phyloP scores from a whole-genome alignment of 306 rosid genomes.

The Malus sylvestris region DNA sequence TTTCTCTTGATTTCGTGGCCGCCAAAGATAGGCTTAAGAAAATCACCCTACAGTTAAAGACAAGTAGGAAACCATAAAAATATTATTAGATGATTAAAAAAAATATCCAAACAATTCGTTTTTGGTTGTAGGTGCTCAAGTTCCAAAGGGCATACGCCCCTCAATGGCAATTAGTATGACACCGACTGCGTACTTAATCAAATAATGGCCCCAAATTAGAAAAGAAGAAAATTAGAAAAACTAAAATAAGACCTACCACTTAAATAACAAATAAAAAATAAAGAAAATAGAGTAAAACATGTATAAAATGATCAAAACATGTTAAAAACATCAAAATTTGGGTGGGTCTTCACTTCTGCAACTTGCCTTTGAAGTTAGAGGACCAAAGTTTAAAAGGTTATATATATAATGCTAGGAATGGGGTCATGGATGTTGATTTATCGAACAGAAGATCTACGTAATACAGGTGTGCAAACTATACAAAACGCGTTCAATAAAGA shows the following conservation, averaged over 20 bases:
- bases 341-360: neutral
- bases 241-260: neutral
- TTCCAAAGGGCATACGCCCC: neutral
- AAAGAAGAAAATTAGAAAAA: neutral
- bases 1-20: neutral
- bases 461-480: neutral
- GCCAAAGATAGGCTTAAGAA: neutral
- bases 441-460: neutral
- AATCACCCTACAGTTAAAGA: neutral
- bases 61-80: neutral
- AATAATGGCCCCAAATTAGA: neutral
- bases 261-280: neutral
- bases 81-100: neutral
- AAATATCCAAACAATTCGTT: neutral
- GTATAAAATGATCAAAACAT: neutral
- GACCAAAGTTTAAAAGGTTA: neutral
- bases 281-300: neutral
- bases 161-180: neutral
- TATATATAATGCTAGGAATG: neutral
- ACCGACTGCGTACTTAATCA: neutral
- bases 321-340: neutral
- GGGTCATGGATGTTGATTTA: neutral
- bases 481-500: constrained; percentile 10
- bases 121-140: neutral
- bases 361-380: neutral